These are phyloP conservation scores for Sphagnum magellanicum DNA, from an alignment of 228 moss, liverwort and hornwort species.

Conservation along the genomic window DNA sequence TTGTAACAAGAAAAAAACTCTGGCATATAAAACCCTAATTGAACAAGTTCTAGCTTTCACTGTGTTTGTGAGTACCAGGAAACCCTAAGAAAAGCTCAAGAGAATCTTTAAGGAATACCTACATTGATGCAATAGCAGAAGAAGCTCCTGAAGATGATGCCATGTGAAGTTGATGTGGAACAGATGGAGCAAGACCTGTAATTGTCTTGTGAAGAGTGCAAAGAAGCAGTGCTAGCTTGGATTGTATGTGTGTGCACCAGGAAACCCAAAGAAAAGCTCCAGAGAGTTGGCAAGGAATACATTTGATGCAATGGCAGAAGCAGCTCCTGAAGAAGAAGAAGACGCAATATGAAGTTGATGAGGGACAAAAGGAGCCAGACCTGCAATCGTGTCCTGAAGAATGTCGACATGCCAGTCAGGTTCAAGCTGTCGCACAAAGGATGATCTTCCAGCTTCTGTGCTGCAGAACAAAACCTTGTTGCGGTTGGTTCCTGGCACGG, in stretches of 20 bases:
- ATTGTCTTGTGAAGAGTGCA: constrained; percentile 56
- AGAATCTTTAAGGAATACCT: constrained; percentile 56
- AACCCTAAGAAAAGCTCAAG: constrained; percentile 77
- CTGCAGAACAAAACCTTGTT: constrained; percentile 97
- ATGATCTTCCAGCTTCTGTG: constrained; percentile 79
- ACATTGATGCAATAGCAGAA: constrained; percentile 68
- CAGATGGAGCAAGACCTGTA: constrained; percentile 79
- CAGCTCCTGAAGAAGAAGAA: constrained; percentile 32
- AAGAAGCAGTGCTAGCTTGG: no score
- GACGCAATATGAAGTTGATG: constrained; percentile 83
- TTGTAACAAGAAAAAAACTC: no score
- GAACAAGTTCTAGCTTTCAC: no score
- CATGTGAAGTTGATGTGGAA: constrained; percentile 81
- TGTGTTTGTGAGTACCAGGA: not conserved
- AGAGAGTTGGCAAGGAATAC: constrained; percentile 80
- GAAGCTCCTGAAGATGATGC: constrained; percentile 37
- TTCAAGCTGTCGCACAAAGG: constrained; percentile 95
- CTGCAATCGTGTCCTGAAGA: constrained; percentile 65
- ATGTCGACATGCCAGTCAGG: constrained; percentile 99
- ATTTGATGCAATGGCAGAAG: constrained; percentile 53
- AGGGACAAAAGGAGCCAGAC: constrained; percentile 84
- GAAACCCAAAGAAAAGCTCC: constrained; percentile 70
- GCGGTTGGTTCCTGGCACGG: constrained; percentile 67
- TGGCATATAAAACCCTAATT: no score
- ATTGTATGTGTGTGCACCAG: not conserved